Evolutionary conservation across 805 yeast genomes (phyloP), one percentile per base, ranked within the genome.

Genomic region (Alloascoidea hylecoeti): DNA sequence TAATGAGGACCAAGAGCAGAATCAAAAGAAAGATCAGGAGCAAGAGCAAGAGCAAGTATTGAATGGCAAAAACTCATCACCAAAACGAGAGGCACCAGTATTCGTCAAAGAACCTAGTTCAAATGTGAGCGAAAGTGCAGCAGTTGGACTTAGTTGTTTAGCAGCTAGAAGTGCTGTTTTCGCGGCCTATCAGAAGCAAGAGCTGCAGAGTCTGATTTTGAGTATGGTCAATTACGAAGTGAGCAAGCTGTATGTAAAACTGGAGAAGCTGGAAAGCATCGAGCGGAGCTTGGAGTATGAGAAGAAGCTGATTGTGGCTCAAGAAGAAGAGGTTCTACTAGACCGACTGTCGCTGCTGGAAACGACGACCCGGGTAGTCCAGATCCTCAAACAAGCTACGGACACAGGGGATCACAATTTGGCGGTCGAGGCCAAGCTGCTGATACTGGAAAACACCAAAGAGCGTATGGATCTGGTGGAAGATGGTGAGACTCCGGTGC

Each of bases 111-210:
- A 23, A 23, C 30, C 30, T 9, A 23, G 13, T n/a, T 9, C 30
- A 9, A 23, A 9, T 9, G 30, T 23, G n/a, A n/a, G 30, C 9
- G 13, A 23, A 23, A 23, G 30, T n/a, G 30, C 30, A 9, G 30
- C 30, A n/a, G n/a, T 23, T n/a, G 30, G 30, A 23, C 9, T 23
- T 23, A n/a, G 30, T n/a, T 23, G 30, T 13, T 55, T 78, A 36
- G 89, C 86, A 4, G 73, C 80, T 2, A 66, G 84, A 43, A 66
- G 84, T 17, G 83, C 78, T 50, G 65, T 78, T 15, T 80, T 79
- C 58, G 79, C 84, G 4, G 70, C 72, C 2, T 75, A 69, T 49
- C 89, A 81, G 55, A 89, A 80, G 49, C 60, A 82, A 41, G 83
- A 79, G 50, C 70, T 82, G 9, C 30, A 23, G 9, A 23, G n/a